Base-by-base conservation (phyloP, 441 rosid genomes). In the Erodium trifolium region DNA sequence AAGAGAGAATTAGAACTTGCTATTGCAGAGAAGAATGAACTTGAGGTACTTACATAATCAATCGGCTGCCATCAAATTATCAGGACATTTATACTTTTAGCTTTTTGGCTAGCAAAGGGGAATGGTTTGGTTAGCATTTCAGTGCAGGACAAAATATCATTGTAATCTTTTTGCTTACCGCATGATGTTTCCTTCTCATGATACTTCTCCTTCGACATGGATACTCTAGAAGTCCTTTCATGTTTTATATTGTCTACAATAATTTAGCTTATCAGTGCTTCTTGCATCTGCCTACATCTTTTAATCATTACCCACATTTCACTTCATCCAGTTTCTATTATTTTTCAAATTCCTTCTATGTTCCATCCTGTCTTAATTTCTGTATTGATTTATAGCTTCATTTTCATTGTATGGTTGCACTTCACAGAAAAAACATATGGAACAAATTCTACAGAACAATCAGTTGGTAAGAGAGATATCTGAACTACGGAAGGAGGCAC, bases 401-500 rank as follows among this genome's bases (percentile, higher is more conserved):
- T 9, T 6, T 45, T 45, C 51, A 45, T 45, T 45, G 51, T 53
- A 53, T 53, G 60, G 14, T 53, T 14, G 3, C 51, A 45, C 18
- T 63, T 69, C 34, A 29, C 86, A 93, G 98, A 80, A 76, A 69
- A 87, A 84, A 75, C 77, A 82, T 75, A 74, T 68, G 17, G 91
- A 88, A 74, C 91, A 88, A 69, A 68, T 81, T 67, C 73, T 63
- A 47, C 14, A 85, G 73, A 89, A 87, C 77, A 79, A 74, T 39
- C 79, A 73, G 78, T 71, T 91, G 71, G 78, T 68, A 75, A 81
- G 74, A 73, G 90, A 91, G 85, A 71, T 88, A 65, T 77, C 87
- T 70, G 79, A 85, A 79, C 87, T 88, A 70, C 85, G 78, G 81
- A 83, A 82, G 77, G 83, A 90, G 82, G 77, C 70, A 64, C 65